These are phyloP conservation scores for Balakata baccata DNA, from an alignment of 345 rosid genomes.

Conservation along the genomic window DNA sequence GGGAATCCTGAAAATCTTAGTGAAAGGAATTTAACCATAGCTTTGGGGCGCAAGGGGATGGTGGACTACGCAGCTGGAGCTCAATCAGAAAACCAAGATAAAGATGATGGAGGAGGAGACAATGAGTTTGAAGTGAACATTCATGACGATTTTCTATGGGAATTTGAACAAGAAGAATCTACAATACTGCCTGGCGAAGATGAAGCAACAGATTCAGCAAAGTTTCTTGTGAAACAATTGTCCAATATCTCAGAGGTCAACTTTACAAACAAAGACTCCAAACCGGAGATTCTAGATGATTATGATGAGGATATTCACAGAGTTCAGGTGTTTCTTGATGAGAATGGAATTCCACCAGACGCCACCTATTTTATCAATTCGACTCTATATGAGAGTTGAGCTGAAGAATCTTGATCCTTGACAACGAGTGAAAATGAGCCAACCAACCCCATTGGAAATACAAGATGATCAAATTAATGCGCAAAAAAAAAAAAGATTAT, in stretches of 20 bases:
- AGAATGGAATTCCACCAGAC: slow-evolving; percentile 13
- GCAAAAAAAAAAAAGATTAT: too few relatives aligned
- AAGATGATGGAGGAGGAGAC: background rate
- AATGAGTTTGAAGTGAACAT: slow-evolving; percentile 5
- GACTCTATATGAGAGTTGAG: background rate
- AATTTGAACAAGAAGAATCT: background rate
- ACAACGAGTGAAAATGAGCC: background rate
- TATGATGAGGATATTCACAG: background rate
- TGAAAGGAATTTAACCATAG: background rate
- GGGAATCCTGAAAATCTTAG: background rate
- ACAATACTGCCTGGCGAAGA: background rate
- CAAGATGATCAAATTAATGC: background rate
- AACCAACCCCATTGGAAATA: background rate
- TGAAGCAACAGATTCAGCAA: background rate
- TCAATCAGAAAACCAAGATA: background rate
- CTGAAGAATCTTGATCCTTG: background rate
- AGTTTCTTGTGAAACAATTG: background rate
- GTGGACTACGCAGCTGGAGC: background rate
- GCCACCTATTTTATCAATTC: background rate
- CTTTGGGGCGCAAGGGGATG: slow-evolving; percentile 8
- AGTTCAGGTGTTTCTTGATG: slow-evolving; percentile 1
- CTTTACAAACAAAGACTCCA: background rate
- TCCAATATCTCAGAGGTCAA: background rate
- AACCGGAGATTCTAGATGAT: background rate
- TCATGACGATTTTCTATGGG: background rate